Evolutionary conservation across 805 yeast species (phyloP).

Genomic region (Pichia kluyveri): DNA sequence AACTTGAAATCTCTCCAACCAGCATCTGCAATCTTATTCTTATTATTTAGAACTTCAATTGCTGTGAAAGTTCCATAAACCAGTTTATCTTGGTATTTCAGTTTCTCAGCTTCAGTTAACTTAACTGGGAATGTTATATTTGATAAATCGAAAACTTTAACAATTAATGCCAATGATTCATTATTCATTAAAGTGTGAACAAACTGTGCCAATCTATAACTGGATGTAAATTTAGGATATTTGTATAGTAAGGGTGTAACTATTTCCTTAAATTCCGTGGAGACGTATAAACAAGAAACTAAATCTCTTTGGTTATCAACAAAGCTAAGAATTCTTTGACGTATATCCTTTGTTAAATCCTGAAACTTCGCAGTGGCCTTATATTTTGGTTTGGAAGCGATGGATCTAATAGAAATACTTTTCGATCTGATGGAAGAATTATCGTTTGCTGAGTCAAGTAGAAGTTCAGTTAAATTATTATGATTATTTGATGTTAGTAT

Average conservation of each 20-base stretch:
- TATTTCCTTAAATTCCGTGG: constrained; percentile 39
- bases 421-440: constrained; percentile 29
- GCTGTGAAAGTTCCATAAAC: constrained; percentile 10
- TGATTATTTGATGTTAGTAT: constrained; percentile 28
- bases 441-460: constrained; percentile 29
- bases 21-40: constrained; percentile 38
- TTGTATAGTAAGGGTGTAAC: constrained; percentile 49
- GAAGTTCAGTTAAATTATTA: constrained; percentile 18
- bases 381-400: constrained; percentile 1
- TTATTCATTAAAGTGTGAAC: constrained; percentile 55
- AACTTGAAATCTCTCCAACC: constrained; percentile 93
- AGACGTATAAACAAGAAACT: constrained; percentile 41
- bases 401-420: constrained; percentile 10
- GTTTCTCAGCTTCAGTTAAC: constrained; percentile 14
- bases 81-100: constrained; percentile 12
- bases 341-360: constrained; percentile 36
- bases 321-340: constrained; percentile 27
- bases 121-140: constrained; percentile 32
- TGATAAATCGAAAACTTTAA: constrained; percentile 53
- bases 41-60: constrained; percentile 6
- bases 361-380: constrained; percentile 7
- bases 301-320: constrained; percentile 32
- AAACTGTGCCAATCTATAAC: constrained; percentile 75
- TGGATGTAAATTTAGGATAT: constrained; percentile 49
- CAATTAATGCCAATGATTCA: constrained; percentile 45